Evolutionary conservation across 352 stramenopile genomes (phyloP).

Genomic region (Globisporangium splendens): DNA sequence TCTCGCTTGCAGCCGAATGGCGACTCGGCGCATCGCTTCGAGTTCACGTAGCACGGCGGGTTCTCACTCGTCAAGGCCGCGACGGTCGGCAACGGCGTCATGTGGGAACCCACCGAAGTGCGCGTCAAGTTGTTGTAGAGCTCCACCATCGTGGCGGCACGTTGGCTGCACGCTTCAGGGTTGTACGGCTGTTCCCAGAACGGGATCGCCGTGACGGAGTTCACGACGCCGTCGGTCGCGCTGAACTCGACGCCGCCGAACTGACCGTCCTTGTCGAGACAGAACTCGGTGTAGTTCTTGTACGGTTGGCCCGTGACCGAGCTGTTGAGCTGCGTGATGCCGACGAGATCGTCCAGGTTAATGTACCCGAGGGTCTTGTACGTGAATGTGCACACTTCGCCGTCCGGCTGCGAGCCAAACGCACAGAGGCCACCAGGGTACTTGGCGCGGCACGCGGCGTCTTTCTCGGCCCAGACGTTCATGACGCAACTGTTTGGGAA

Average conservation of each 20-base stretch:
- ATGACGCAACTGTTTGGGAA: conserved; percentile 53
- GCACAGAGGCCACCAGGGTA: conserved; percentile 36
- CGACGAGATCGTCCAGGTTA: conserved; percentile 54
- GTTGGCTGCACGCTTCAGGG: conserved; percentile 24
- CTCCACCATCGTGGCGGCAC: conserved; percentile 33
- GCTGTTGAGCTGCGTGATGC: conserved; percentile 53
- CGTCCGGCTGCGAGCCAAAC: conserved; percentile 34
- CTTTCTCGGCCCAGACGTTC: conserved; percentile 37
- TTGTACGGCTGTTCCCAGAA: conserved; percentile 56
- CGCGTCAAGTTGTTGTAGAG: conserved; percentile 29
- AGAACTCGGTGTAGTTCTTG: conserved; percentile 57
- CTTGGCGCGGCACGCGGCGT: conserved; percentile 24
- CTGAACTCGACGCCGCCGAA: conserved; percentile 44
- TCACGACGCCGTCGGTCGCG: conserved; percentile 4
- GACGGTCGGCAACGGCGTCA: conserved; percentile 37
- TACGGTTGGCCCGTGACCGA: conserved; percentile 23
- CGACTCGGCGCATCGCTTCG: conserved; percentile 24
- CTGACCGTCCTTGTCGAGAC: conserved; percentile 23
- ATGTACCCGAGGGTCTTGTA: conserved; percentile 59
- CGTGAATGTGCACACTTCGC: conserved; percentile 58
- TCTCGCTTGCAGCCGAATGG: conserved; percentile 46
- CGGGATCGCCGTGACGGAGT: conserved; percentile 23
- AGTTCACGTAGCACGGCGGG: conserved; percentile 53
- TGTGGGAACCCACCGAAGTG: conserved; percentile 18
- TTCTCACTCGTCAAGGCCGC: conserved; percentile 30